These are phyloP conservation scores for Arabis hirsuta DNA, from an alignment of 345 rosid species.

Conservation along the genomic window DNA sequence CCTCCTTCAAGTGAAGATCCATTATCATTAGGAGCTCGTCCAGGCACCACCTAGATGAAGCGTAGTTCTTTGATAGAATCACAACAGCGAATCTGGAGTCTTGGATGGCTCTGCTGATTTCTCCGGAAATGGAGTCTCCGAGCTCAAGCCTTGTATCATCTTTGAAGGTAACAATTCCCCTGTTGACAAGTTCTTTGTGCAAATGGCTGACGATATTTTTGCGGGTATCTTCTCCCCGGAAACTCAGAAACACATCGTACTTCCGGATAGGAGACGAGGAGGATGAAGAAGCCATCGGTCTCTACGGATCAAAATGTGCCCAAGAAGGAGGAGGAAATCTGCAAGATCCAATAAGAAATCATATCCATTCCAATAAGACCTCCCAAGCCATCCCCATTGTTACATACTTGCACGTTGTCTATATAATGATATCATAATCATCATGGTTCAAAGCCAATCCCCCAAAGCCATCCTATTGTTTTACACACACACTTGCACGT, in stretches of 20 bases:
- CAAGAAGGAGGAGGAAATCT: neutral
- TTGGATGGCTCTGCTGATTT: slow-evolving; percentile 21
- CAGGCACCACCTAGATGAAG: slow-evolving; percentile 19
- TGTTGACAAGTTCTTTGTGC: neutral
- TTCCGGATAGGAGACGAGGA: neutral
- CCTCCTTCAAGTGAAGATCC: neutral
- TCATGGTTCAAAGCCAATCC: too few relatives aligned
- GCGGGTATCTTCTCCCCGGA: slow-evolving; percentile 24
- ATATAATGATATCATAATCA: too few relatives aligned
- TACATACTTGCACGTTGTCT: neutral
- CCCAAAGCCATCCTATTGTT: too few relatives aligned
- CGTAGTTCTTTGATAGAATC: slow-evolving; percentile 7
- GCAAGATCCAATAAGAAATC: neutral
- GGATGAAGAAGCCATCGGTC: slow-evolving; percentile 6
- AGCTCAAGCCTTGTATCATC: neutral
- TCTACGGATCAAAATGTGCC: neutral
- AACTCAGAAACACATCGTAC: slow-evolving; percentile 14
- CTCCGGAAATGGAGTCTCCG: neutral
- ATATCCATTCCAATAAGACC: neutral
- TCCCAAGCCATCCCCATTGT: neutral
- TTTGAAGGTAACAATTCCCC: neutral
- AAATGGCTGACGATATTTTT: slow-evolving; percentile 6
- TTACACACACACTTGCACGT: too few relatives aligned
- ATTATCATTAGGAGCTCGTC: slow-evolving; percentile 18
- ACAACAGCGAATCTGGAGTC: slow-evolving; percentile 5